Evolutionary conservation across 2,329 filamentous ascomycete genomes (phyloP), one percentile per base, ranked within the genome.

Genomic region (Emmonsiellopsis sp.): DNA sequence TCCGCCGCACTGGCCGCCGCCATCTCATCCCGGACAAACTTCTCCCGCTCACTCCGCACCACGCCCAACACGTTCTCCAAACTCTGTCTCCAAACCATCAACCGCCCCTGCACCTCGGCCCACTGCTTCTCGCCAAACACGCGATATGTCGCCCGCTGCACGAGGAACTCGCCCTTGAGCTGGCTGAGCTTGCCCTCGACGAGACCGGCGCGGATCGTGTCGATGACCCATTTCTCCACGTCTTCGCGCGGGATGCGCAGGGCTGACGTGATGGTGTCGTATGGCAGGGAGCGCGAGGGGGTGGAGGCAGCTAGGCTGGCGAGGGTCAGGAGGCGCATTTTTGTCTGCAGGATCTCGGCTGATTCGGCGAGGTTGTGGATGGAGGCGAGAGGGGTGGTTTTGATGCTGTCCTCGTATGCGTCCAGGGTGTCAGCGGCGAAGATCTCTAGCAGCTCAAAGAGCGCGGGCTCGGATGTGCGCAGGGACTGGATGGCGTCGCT

Each of bases 121-220:
- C 94, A 98, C 77, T 98, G 93, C 80, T 94, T 94, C 77, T 95
- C 89, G 63, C 89, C 89, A 67, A 98, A 98, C 52, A 96, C 91
- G 58, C 93, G 86, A 80, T 97, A 96, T 56, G 90, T 95, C 64
- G 89, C 89, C 69, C 93, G 85, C 79, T 98, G 93, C 58, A 98
- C 89, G 52, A 96, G 80, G 80, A 98, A 97, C 59, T 92, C 87
- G 69, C 89, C 83, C 70, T 89, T 90, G 69, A 92, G 81, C 76
- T 98, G 93, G 55, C 87, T 93, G 62, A 98, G 83, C 76, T 95
- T 95, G 69, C 93, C 93, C 77, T 98, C 93, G 51, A 98, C 89
- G 38, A 98, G 83, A 35, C 91, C 90, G 47, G 91, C 89, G 62
- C 93, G 89, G 74, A 98, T 96, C 62, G 94, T 91, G 70, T 98